Evolutionary conservation across 208 protist species (phyloP), one percentile per base, ranked within the genome.

Genomic region (Kentomonas sorsogonicus): DNA sequence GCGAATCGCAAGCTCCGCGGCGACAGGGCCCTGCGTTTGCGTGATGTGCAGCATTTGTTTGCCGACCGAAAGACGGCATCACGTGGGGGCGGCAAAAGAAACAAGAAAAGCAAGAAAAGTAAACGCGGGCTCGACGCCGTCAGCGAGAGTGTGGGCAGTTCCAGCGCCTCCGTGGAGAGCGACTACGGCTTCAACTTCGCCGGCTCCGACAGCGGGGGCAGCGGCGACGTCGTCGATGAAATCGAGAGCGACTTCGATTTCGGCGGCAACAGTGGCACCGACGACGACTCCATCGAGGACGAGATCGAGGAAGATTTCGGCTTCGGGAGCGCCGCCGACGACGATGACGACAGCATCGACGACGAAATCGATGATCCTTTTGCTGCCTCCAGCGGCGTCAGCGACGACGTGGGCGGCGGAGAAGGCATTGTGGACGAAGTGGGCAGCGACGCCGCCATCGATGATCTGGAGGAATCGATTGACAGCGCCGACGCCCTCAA

Each of bases 261-360:
- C 1, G 64, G 66, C 6, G 82, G 83, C 31, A 67, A 75, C 22
- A 74, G 77, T 27, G 64, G 29, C 3, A 33, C 69, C 16, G 63
- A 78, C 31, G 77, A 78, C 29, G 23, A 26, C 11, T 31, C 18
- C 3, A 39, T 87, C 1, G 64, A 69, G 13, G 82, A 86, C 25
- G 72, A 74, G n/a, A 75, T 80, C 30, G 64, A 68, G 10, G 63
- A 78, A 16, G 78, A 79, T n/a, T 55, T 31, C 36, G 71, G 69
- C 33, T 46, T 66, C 33, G 10, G 20, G 13, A 45, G 40, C 23
- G 41, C 36, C 26, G 10, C 10, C n/a, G 6, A 2, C 6, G 22
- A 20, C 23, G 40, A 15, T 26, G 22, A 20, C 23, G 40, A 15
- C 34, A 26, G 2, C 13, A 36, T 41, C 11, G 38, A 36, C 18